These are phyloP conservation scores for Quambalaria eucalypti DNA, from an alignment of 1,284 basidiomycete genomes.

Conservation along the genomic window DNA sequence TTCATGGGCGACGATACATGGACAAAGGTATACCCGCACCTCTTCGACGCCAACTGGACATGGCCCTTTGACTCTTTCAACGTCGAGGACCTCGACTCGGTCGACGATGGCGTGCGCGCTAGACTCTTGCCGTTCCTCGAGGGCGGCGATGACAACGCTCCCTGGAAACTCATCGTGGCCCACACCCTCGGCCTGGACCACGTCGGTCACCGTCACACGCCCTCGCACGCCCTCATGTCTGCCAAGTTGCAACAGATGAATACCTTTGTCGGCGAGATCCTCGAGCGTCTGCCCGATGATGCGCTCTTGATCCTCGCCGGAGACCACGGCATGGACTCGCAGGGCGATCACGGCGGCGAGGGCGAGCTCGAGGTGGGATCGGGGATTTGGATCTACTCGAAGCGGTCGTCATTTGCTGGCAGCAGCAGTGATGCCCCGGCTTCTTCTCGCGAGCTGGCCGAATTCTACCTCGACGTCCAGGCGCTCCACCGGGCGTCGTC, in stretches of 20 bases:
- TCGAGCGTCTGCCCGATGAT: slow-evolving; percentile 61
- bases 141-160: slow-evolving; percentile 7
- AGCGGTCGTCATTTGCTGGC: not conserved
- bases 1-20: slow-evolving; percentile 52
- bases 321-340: slow-evolving; percentile 93
- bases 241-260: slow-evolving; percentile 72
- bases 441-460: not conserved
- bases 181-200: slow-evolving; percentile 98
- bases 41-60: slow-evolving; percentile 62
- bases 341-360: slow-evolving; percentile 94
- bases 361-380: slow-evolving; percentile 74
- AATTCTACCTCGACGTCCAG: not conserved
- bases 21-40: slow-evolving; percentile 73
- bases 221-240: slow-evolving; percentile 76
- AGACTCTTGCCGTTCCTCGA: slow-evolving; percentile 72
- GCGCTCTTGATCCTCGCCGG: slow-evolving; percentile 85
- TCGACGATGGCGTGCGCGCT: slow-evolving; percentile 76
- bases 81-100: slow-evolving; percentile 92
- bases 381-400: slow-evolving; percentile 84
- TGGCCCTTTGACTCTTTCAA: slow-evolving; percentile 94
- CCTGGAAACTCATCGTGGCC: slow-evolving; percentile 76
- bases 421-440: not conserved
- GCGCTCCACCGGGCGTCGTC: not conserved
- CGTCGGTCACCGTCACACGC: slow-evolving; percentile 86
- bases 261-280: slow-evolving; percentile 62